Evolutionary conservation across 2,329 filamentous ascomycete genomes (phyloP).

Genomic region (Epichloe gansuensis): DNA sequence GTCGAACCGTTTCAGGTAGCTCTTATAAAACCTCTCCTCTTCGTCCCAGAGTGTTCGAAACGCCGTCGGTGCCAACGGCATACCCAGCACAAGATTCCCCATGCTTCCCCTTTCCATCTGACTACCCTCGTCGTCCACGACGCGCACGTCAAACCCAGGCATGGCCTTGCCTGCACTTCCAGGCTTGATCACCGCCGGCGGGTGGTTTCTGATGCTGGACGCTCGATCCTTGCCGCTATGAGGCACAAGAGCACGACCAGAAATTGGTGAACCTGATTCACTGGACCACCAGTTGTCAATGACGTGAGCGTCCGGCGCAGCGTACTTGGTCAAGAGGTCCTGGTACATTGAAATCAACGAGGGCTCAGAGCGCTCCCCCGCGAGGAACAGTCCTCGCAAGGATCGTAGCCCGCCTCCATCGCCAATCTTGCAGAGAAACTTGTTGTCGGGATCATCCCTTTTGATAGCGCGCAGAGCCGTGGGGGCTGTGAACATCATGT

Average conservation of each 20-base stretch:
- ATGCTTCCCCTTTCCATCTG: constrained; percentile 61
- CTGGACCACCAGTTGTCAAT: constrained; percentile 52
- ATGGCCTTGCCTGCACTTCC: constrained; percentile 84
- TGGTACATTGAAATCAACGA: constrained; percentile 75
- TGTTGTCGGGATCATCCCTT: constrained; percentile 68
- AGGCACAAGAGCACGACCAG: constrained; percentile 41
- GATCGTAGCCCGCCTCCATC: constrained; percentile 56
- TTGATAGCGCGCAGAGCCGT: constrained; percentile 79
- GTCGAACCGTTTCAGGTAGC: constrained; percentile 71
- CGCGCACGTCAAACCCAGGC: constrained; percentile 78
- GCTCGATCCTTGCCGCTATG: constrained; percentile 42
- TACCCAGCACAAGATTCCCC: constrained; percentile 81
- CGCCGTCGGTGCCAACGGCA: constrained; percentile 73
- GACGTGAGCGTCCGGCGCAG: constrained; percentile 43
- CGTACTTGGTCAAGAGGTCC: constrained; percentile 53
- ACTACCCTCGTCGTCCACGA: constrained; percentile 68
- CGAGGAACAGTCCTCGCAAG: constrained; percentile 67
- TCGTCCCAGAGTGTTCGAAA: constrained; percentile 81
- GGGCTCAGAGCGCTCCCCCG: constrained; percentile 81
- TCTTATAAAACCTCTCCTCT: constrained; percentile 70
- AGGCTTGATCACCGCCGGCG: constrained; percentile 51
- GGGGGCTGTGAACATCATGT: constrained; percentile 73
- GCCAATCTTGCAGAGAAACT: constrained; percentile 49
- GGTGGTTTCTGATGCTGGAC: constrained; percentile 25
- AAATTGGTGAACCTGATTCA: constrained; percentile 45